These are phyloP conservation scores for Grifola frondosa DNA, from an alignment of 1,284 basidiomycete species.

Conservation along the genomic window DNA sequence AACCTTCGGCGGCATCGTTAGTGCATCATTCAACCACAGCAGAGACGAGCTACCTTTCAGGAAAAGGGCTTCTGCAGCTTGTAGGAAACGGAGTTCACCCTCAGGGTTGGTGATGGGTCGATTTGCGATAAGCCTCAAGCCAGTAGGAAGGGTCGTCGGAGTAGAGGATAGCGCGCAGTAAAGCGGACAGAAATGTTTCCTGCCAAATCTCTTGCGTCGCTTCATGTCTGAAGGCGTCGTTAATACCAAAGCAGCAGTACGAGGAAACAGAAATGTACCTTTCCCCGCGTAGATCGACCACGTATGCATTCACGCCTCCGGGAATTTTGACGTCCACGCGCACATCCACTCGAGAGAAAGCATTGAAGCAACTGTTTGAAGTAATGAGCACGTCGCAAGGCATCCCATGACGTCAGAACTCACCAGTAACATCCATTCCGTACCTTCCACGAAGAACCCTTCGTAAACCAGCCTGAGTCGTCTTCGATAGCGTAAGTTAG, in stretches of 20 bases:
- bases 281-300: constrained; percentile 93
- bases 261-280: constrained; percentile 51
- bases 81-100: constrained; percentile 87
- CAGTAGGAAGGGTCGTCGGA: constrained; percentile 93
- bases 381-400: neutral
- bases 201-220: constrained; percentile 94
- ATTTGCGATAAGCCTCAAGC: constrained; percentile 93
- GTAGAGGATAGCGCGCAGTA: constrained; percentile 90
- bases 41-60: constrained; percentile 66
- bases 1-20: constrained; percentile 54
- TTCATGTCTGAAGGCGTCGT: constrained; percentile 65
- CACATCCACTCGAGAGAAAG: constrained; percentile 95
- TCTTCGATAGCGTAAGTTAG: constrained; percentile 95
- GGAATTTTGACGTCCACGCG: constrained; percentile 98
- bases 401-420: constrained; percentile 25
- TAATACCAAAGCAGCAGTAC: constrained; percentile 5
- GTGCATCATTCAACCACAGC: neutral
- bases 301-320: constrained; percentile 93
- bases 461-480: constrained; percentile 89
- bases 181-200: constrained; percentile 93
- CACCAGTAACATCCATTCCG: constrained; percentile 94
- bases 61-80: constrained; percentile 90
- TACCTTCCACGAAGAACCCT: constrained; percentile 87
- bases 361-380: constrained; percentile 85
- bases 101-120: constrained; percentile 93